Evolutionary conservation across 768 basidiomycete genomes (phyloP), one percentile per base, ranked within the genome.

Genomic region (Ramaria sp.): DNA sequence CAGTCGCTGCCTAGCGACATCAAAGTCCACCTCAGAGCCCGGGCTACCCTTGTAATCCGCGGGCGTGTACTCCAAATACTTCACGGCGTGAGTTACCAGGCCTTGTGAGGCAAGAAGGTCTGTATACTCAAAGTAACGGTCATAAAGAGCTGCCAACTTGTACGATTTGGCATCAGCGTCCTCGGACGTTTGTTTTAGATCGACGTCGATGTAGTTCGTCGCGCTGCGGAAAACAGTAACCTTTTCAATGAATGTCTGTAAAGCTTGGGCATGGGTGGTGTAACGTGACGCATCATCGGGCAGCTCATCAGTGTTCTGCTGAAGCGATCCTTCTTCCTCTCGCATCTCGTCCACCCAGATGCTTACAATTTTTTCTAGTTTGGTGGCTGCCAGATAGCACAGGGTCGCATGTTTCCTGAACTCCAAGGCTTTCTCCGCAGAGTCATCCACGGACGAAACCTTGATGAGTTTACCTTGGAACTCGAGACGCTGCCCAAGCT

Each of bases 181-280:
- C 10, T 69, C 66, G 7, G 73, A 69, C 2, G 75, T 66, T 0
- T 70, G 59, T 1, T 69, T 66, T 38, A 97, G 75, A 60, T 94
- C 93, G 15, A 71, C 69, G 64, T 93, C 91, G 60, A 79, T 73
- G 66, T 91, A 94, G 13, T 78, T 75, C 49, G 89, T 88, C 0
- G 95, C 96, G 49, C 80, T 76, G 51, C 91, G 83, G 80, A 99
- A 98, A 42, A 96, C 83, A 1, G 93, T 84, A 22, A 97, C 93
- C 71, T 98, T 98, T 72, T 98, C 96, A 63, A 98, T 79, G 71
- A 98, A 94, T 0, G 86, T 84, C 67, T 97, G 95, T 42, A 99
- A 71, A 2, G 93, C 91, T 27, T 83, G 79, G 0, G 87, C 90
- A 60, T 91, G 89, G 0, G 85, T 83, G 1, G 88, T 83, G 65